phyloP scores from a whole-genome alignment of 108 stramenopile genomes.

The Cyclotella atomus region DNA sequence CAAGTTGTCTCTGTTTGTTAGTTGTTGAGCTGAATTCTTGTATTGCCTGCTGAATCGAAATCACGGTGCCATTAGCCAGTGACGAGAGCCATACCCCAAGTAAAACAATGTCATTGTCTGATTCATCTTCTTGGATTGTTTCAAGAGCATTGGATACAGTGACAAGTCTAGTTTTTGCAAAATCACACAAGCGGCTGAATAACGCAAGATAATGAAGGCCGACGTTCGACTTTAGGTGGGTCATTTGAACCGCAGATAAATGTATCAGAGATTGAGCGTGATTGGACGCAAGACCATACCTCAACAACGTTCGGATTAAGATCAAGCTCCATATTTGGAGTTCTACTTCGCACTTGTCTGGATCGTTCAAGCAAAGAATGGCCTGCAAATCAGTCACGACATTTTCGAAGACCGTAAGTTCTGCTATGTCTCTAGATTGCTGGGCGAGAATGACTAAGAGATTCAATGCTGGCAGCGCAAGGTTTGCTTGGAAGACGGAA shows the following conservation, averaged over 20 bases:
- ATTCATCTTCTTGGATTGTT: constrained; percentile 2
- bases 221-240: constrained; percentile 34
- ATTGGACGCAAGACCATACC: constrained; percentile 73
- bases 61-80: constrained; percentile 20
- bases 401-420: constrained; percentile 36
- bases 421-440: constrained; percentile 80
- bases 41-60: constrained; percentile 12
- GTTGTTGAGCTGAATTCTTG: neutral
- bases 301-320: constrained; percentile 71
- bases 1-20: neutral
- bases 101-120: constrained; percentile 26
- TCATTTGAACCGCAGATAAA: constrained; percentile 52
- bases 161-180: constrained; percentile 6
- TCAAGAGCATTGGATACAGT: neutral
- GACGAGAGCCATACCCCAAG: constrained; percentile 50
- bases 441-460: constrained; percentile 69
- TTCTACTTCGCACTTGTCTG: constrained; percentile 32
- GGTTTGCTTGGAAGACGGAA: constrained; percentile 19
- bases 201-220: constrained; percentile 61
- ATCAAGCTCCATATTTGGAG: constrained; percentile 65
- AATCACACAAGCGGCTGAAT: constrained; percentile 46
- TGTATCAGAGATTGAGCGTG: constrained; percentile 56
- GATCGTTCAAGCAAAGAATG: constrained; percentile 34
- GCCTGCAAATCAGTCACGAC: constrained; percentile 43
- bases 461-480: constrained; percentile 53